Conservation (phyloP, 306 rosid species). For the Echinosophora koreensis region DNA sequence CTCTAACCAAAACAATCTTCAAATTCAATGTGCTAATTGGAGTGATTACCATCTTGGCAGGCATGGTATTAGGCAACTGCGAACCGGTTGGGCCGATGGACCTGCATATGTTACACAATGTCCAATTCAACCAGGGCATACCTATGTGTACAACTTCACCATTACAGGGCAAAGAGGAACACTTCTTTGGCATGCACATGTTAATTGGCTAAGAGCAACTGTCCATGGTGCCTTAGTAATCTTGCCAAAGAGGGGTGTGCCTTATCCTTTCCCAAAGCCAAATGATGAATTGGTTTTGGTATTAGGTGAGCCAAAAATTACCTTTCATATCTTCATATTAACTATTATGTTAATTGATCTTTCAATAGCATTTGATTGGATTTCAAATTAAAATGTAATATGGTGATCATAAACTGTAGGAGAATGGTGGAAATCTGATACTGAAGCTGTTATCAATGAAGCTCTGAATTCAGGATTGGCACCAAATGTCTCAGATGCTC, state of each 20-base stretch:
- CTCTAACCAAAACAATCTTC: neutral
- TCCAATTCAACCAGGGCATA: slow-evolving; percentile 60
- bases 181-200: slow-evolving; percentile 67
- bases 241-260: slow-evolving; percentile 58
- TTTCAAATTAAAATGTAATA: too few species aligned
- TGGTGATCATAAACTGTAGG: too few species aligned
- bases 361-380: too few species aligned
- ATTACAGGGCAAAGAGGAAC: slow-evolving; percentile 70
- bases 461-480: slow-evolving; percentile 69
- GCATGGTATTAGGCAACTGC: slow-evolving; percentile 61
- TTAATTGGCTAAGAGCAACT: slow-evolving; percentile 65
- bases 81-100: slow-evolving; percentile 59
- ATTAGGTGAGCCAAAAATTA: too few species aligned
- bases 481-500: slow-evolving; percentile 73
- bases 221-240: slow-evolving; percentile 66
- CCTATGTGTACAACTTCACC: slow-evolving; percentile 65
- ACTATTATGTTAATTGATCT: too few species aligned
- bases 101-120: slow-evolving; percentile 67
- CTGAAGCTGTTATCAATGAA: slow-evolving; percentile 67
- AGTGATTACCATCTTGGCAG: slow-evolving; percentile 34
- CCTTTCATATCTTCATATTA: too few species aligned
- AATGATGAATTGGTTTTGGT: too few species aligned
- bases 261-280: slow-evolving; percentile 40
- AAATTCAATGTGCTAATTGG: neutral
- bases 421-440: slow-evolving; percentile 70